Evolutionary conservation across 495 filamentous ascomycete genomes (phyloP).

Genomic region (Penicillium bovifimosum): DNA sequence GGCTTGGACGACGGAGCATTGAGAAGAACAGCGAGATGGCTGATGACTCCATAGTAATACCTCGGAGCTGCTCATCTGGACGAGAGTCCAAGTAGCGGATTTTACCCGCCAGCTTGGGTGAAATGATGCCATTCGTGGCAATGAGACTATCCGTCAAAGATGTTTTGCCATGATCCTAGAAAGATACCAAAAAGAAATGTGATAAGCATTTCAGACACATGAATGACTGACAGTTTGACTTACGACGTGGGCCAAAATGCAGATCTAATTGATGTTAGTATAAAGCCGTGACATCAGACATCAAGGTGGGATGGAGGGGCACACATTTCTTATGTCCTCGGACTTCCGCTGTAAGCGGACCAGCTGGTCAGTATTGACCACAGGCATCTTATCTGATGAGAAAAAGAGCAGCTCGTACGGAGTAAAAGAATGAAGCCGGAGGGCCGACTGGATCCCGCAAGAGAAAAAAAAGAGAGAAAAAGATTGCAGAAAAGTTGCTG

Average conservation of each 20-base stretch:
- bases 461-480: constrained; percentile 20
- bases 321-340: constrained; percentile 82
- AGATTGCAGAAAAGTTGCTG: constrained; percentile 18
- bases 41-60: constrained; percentile 99
- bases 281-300: constrained; percentile 21
- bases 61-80: constrained; percentile 92
- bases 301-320: constrained; percentile 31
- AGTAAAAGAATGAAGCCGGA: constrained; percentile 13
- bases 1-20: constrained; percentile 65
- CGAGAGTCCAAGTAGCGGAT: constrained; percentile 96
- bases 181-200: neutral
- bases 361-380: constrained; percentile 81
- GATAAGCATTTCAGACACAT: constrained; percentile 1
- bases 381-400: constrained; percentile 61
- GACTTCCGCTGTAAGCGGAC: constrained; percentile 77
- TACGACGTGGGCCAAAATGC: constrained; percentile 94
- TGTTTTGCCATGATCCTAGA: constrained; percentile 91
- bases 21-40: constrained; percentile 97
- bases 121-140: constrained; percentile 99
- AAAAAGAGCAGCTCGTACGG: constrained; percentile 1
- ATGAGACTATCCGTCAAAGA: constrained; percentile 95
- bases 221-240: constrained; percentile 26
- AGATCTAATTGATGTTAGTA: constrained; percentile 64
- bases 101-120: constrained; percentile 92
- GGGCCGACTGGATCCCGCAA: constrained; percentile 9